These are phyloP conservation scores for Cucurbitaria berberidis DNA, from an alignment of 2,329 filamentous ascomycete species.

Conservation along the genomic window DNA sequence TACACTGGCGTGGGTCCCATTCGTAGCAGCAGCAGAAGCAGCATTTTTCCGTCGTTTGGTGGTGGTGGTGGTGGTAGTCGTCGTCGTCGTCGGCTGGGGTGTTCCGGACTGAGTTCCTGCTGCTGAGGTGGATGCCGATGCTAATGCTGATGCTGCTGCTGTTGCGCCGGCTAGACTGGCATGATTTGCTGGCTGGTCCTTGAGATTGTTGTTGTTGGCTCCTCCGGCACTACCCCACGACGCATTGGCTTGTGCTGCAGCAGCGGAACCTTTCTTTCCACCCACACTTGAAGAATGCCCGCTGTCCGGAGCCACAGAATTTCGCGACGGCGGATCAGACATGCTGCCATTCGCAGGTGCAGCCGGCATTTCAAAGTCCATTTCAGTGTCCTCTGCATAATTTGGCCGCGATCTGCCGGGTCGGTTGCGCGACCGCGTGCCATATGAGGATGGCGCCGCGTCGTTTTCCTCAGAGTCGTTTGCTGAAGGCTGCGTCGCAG, in stretches of 20 bases:
- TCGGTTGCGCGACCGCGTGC: constrained; percentile 91
- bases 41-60: constrained; percentile 92
- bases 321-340: constrained; percentile 49
- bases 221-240: constrained; percentile 45
- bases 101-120: constrained; percentile 48
- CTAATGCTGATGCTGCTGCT: constrained; percentile 62
- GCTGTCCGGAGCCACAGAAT: constrained; percentile 41
- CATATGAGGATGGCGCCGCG: constrained; percentile 70
- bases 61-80: no score
- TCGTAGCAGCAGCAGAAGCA: constrained; percentile 42
- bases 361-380: constrained; percentile 77
- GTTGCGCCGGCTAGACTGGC: constrained; percentile 65
- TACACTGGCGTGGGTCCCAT: constrained; percentile 42
- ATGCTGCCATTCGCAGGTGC: constrained; percentile 65
- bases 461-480: constrained; percentile 43
- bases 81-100: constrained; percentile 42
- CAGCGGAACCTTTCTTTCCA: constrained; percentile 48
- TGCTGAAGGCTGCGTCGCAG: constrained; percentile 40
- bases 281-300: constrained; percentile 38
- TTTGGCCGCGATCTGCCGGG: constrained; percentile 81
- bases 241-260: constrained; percentile 51
- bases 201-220: no score
- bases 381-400: constrained; percentile 93
- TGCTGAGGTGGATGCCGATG: no score
- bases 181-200: constrained; percentile 41